phyloP scores from a whole-genome alignment of 495 filamentous ascomycete species.

The Xylona heveae region DNA sequence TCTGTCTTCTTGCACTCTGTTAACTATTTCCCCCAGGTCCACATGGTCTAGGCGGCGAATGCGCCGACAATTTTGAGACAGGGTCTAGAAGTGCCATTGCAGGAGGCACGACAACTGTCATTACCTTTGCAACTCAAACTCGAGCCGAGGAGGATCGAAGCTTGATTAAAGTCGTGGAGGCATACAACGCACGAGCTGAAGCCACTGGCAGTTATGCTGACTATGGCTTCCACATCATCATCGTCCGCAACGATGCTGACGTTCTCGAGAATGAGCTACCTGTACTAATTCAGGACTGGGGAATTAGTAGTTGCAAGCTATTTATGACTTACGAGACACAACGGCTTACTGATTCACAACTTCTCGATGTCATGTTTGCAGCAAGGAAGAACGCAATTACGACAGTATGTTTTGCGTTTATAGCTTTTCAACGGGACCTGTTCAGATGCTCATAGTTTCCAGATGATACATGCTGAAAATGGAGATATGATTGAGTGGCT shows the following conservation, averaged over 20 bases:
- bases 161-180: constrained; percentile 23
- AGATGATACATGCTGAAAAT: constrained; percentile 45
- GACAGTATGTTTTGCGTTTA: too few relatives aligned
- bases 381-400: constrained; percentile 26
- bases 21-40: not conserved
- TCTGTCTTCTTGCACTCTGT: constrained; percentile 5
- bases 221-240: constrained; percentile 38
- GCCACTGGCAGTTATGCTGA: constrained; percentile 29
- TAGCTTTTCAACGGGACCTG: too few relatives aligned
- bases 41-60: too few relatives aligned
- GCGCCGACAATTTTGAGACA: constrained; percentile 18
- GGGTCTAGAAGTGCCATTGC: constrained; percentile 35
- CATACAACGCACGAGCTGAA: constrained; percentile 24
- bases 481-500: constrained; percentile 22
- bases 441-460: too few relatives aligned
- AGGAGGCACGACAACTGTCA: constrained; percentile 37
- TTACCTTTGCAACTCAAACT: constrained; percentile 34
- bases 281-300: constrained; percentile 19
- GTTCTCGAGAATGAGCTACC: constrained; percentile 25
- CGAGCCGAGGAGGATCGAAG: constrained; percentile 26
- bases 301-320: constrained; percentile 35
- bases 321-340: constrained; percentile 43
- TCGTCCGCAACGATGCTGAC: constrained; percentile 25
- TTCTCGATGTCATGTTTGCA: constrained; percentile 30
- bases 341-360: constrained; percentile 30